phyloP scores from a whole-genome alignment of 495 filamentous ascomycete genomes.

The Aspergillus avenaceus region DNA sequence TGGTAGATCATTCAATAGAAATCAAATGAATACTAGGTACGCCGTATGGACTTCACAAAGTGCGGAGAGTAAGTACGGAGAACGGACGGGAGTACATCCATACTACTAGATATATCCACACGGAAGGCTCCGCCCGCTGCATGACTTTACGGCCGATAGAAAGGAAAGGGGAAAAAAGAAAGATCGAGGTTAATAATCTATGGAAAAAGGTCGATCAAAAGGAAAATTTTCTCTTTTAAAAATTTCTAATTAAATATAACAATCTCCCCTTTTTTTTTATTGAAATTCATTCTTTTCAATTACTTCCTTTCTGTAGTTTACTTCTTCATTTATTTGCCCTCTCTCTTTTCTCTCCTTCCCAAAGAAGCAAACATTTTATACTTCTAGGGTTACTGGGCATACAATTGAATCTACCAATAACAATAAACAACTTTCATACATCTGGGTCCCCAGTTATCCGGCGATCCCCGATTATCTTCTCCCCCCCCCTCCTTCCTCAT shows the following conservation, averaged over 20 bases:
- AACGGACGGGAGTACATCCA: neutral
- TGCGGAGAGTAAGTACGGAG: neutral
- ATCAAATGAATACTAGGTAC: too few relatives aligned
- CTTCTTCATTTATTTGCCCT: neutral
- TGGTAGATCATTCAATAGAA: too few relatives aligned
- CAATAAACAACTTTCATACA: neutral
- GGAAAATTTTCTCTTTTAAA: too few relatives aligned
- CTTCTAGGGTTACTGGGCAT: too few relatives aligned
- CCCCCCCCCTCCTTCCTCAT: conserved; percentile 13
- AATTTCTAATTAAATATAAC: neutral
- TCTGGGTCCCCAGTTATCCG: conserved; percentile 13
- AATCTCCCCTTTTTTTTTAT: neutral
- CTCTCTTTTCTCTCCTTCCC: neutral
- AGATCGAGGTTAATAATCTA: neutral
- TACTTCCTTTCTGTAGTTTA: neutral
- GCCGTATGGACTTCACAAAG: too few relatives aligned
- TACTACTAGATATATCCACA: neutral
- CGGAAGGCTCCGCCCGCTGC: conserved; percentile 21
- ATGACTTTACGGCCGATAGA: conserved; percentile 2
- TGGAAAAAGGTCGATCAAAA: too few relatives aligned
- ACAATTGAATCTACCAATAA: neutral
- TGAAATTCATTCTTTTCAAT: neutral
- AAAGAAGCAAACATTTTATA: too few relatives aligned
- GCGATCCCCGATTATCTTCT: conserved; percentile 28
- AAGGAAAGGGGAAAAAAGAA: neutral